Percentiles rank a stretch among this genome's conserved stretches.
Conservation (phyloP, 805 yeast species). For the Tetrapisispora taiwanensis region DNA sequence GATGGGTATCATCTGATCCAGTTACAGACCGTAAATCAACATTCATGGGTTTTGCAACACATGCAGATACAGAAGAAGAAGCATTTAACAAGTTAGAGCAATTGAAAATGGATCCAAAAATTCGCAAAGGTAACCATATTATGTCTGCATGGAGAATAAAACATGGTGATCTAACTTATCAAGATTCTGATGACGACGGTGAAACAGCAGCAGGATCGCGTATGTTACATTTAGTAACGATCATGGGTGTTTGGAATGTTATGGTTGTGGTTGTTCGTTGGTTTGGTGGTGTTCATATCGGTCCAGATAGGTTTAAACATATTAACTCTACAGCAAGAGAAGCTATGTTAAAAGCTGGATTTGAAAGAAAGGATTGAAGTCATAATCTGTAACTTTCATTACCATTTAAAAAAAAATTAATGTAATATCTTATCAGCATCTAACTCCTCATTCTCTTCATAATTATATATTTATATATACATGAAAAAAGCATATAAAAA, state of each 20-base stretch:
- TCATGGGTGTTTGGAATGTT: constrained; percentile 75
- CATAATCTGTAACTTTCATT: too few relatives aligned
- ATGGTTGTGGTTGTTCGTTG: constrained; percentile 78
- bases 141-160: constrained; percentile 83
- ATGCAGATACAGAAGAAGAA: constrained; percentile 55
- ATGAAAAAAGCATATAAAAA: neutral
- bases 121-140: constrained; percentile 62
- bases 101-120: constrained; percentile 53
- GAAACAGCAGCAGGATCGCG: constrained; percentile 94
- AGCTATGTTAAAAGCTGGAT: constrained; percentile 60
- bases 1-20: constrained; percentile 73
- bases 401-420: too few relatives aligned
- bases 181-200: constrained; percentile 95
- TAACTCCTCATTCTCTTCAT: too few relatives aligned
- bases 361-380: constrained; percentile 15
- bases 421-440: neutral
- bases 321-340: constrained; percentile 84
- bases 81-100: constrained; percentile 43
- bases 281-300: constrained; percentile 87
- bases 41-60: constrained; percentile 66
- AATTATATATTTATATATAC: too few relatives aligned
- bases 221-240: constrained; percentile 63
- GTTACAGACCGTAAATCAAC: constrained; percentile 76
- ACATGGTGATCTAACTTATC: constrained; percentile 43
- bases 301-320: constrained; percentile 91